Conservation (phyloP, 345 rosid species). For the Gossypium ekmanianum region DNA sequence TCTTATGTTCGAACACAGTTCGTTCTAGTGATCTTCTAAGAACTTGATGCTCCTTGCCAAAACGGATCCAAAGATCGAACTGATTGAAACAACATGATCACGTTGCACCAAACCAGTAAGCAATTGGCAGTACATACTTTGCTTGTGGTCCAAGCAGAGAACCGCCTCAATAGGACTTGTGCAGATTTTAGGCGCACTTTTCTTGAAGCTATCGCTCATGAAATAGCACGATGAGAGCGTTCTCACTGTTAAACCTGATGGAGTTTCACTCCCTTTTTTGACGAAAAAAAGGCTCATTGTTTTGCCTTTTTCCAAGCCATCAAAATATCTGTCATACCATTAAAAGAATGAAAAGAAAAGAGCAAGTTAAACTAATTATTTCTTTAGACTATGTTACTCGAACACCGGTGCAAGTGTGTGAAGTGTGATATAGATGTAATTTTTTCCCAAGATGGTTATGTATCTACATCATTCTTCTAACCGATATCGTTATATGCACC, state of each 20-base stretch:
- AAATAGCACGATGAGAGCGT: constrained; percentile 47
- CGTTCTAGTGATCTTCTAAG: too few relatives aligned
- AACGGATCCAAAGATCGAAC: constrained; percentile 44
- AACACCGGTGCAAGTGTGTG: too few relatives aligned
- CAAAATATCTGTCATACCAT: background rate
- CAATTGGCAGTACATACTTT: constrained; percentile 62
- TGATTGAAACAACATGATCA: constrained; percentile 35
- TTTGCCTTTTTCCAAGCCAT: constrained; percentile 30
- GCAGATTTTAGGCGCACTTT: constrained; percentile 30
- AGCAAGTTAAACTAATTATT: too few relatives aligned
- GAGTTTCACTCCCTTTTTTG: constrained; percentile 52
- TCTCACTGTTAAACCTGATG: constrained; percentile 48
- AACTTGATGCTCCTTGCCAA: constrained; percentile 36
- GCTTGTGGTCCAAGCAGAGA: constrained; percentile 52
- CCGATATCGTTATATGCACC: too few relatives aligned
- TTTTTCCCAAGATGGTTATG: too few relatives aligned
- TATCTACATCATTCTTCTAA: too few relatives aligned
- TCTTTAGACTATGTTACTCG: background rate
- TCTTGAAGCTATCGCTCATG: constrained; percentile 48
- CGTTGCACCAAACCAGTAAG: constrained; percentile 53
- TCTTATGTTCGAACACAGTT: too few relatives aligned
- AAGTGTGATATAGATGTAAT: too few relatives aligned
- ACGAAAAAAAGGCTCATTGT: constrained; percentile 48
- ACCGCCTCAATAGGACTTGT: constrained; percentile 55
- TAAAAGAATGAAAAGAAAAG: too few relatives aligned